Base-by-base conservation (phyloP, 768 basidiomycete genomes). In the Auricularia auricula-judae region DNA sequence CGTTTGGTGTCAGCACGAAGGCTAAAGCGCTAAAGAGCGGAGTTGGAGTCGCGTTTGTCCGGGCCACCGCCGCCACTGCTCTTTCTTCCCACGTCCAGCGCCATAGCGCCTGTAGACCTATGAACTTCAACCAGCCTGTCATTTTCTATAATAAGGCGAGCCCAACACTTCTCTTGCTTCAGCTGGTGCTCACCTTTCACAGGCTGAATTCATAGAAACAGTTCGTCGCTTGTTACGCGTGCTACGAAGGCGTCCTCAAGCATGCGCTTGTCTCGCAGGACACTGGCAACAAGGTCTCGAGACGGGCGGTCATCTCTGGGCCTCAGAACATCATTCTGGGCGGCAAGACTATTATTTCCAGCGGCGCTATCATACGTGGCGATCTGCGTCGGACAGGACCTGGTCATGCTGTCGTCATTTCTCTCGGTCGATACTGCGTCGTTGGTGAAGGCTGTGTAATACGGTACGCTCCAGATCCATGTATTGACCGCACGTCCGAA, bases 241-340 rank as follows among this genome's bases (percentile, higher is more conserved):
- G 64, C 64, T 44, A 34, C 35, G 33, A 8, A 36, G 23, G 44
- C 34, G 44, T 44, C 47, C 33, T 47, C 8, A 29, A 11, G 18
- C 34, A 63, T 29, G 66, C 42, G 73, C 64, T 81, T 51, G 60
- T n/a, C 10, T 18, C 64, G 47, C 74, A 94, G 92, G 93, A 95
- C 73, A 95, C 93, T 67, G 93, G 92, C 56, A 96, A 98, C 80
- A 96, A 96, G 75, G 95, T 98, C 54, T 95, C 92, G 47, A 84
- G 93, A 65, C 85, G 90, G 66, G 93, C 93, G 18, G 88, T 87
- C 34, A 97, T 98, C 71, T 86, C 88, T 64, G 96, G 96, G 1
- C 90, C 93, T 11, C 89, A 94, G 74, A 98, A 97, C 74, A 99
- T 98, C 73, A 93, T 98, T 67, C 86, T 99, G 14, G 93, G 93